phyloP scores from a whole-genome alignment of 192 early-diverging fungal species.

The Diversispora epigaea region DNA sequence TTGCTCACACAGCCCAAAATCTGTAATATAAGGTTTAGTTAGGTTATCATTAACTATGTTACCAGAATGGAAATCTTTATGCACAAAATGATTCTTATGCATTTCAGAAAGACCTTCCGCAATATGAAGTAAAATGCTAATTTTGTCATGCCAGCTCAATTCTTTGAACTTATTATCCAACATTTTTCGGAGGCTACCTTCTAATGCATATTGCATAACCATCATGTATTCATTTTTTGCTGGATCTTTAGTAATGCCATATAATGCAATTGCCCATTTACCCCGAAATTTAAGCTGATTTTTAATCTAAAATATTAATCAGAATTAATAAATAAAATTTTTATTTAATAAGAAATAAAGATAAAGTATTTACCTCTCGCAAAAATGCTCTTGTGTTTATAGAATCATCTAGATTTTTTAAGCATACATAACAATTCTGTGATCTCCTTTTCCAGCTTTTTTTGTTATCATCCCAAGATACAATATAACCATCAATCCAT shows the following conservation, averaged over 20 bases:
- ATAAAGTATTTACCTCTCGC: background rate
- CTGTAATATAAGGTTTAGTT: conserved; percentile 25
- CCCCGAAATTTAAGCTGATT: background rate
- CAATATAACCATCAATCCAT: background rate
- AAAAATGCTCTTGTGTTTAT: background rate
- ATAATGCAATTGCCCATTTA: conserved; percentile 2
- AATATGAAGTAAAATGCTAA: conserved; percentile 23
- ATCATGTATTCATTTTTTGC: conserved; percentile 40
- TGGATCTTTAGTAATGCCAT: conserved; percentile 41
- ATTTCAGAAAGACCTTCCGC: conserved; percentile 35
- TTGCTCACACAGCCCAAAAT: conserved; percentile 39
- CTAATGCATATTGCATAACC: conserved; percentile 41
- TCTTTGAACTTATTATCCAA: background rate
- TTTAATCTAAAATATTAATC: background rate
- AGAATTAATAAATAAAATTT: background rate
- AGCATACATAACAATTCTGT: background rate
- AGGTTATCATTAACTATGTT: conserved; percentile 40
- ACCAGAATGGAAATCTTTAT: conserved; percentile 45
- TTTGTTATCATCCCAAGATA: background rate
- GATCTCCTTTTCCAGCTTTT: background rate
- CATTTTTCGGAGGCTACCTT: background rate
- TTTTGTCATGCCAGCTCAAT: background rate
- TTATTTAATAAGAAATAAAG: background rate
- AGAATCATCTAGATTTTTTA: background rate
- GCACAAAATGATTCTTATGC: conserved; percentile 41